Percentiles rank a stretch among this genome's conserved stretches.
Evolutionary conservation across 192 early-diverging fungal genomes (phyloP).

Genomic region (Phlyctochytrium planicorne): DNA sequence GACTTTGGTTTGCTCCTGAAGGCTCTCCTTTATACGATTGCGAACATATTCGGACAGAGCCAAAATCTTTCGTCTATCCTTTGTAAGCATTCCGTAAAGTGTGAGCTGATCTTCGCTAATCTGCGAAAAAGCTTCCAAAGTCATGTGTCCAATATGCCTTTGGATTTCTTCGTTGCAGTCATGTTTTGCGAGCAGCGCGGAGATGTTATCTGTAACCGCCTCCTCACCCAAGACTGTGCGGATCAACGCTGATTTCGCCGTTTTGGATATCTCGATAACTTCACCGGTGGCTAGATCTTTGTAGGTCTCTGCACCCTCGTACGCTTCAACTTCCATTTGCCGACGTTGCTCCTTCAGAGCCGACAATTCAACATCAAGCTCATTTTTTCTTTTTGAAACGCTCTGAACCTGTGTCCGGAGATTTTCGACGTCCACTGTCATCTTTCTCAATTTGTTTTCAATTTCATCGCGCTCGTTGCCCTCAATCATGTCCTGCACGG

Average conservation of each 20-base stretch:
- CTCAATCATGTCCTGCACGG: constrained; percentile 40
- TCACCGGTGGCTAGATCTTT: constrained; percentile 41
- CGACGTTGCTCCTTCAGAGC: constrained; percentile 33
- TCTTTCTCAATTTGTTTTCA: constrained; percentile 32
- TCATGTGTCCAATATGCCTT: constrained; percentile 32
- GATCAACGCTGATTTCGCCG: constrained; percentile 35
- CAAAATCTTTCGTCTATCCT: constrained; percentile 48
- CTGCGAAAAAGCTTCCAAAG: constrained; percentile 42
- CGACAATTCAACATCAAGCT: constrained; percentile 38
- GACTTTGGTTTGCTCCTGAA: constrained; percentile 50
- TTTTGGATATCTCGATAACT: constrained; percentile 32
- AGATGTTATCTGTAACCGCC: constrained; percentile 32
- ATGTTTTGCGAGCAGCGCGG: constrained; percentile 43
- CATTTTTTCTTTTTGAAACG: constrained; percentile 34
- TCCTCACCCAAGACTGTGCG: constrained; percentile 45
- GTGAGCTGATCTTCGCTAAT: constrained; percentile 40
- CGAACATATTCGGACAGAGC: constrained; percentile 51
- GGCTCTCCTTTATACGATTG: constrained; percentile 50
- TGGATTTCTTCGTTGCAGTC: constrained; percentile 42
- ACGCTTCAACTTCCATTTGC: constrained; percentile 39
- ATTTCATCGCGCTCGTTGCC: constrained; percentile 31
- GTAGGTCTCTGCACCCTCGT: constrained; percentile 21
- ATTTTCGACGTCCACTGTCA: constrained; percentile 28
- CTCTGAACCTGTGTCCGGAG: constrained; percentile 26
- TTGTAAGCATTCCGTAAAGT: constrained; percentile 29